Conservation (phyloP, 2,329 filamentous ascomycete genomes). For the Aspergillus ochraceus region DNA sequence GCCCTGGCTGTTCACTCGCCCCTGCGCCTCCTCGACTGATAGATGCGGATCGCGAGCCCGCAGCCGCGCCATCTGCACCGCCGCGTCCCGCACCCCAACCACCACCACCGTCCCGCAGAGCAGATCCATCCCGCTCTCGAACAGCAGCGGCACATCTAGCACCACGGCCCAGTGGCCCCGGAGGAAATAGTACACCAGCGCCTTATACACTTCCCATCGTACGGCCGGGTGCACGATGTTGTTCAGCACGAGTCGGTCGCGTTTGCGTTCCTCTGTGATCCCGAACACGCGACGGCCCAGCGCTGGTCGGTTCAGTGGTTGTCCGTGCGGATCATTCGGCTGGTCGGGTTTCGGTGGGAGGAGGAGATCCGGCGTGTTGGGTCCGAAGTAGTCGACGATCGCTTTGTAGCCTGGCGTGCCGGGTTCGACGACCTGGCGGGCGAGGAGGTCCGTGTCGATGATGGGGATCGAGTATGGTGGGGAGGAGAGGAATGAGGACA, state of each 20-base stretch:
- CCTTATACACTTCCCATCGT: constrained; percentile 74
- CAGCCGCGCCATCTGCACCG: constrained; percentile 78
- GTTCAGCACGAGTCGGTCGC: constrained; percentile 77
- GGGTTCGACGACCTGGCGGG: constrained; percentile 90
- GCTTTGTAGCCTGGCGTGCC: constrained; percentile 80
- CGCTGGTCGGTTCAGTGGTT: constrained; percentile 75
- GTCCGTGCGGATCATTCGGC: constrained; percentile 35
- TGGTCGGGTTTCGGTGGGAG: constrained; percentile 53
- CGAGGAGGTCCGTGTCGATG: constrained; percentile 90
- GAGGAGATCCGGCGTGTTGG: constrained; percentile 83
- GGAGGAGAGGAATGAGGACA: constrained; percentile 76
- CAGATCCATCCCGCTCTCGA: constrained; percentile 82
- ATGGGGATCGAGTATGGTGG: constrained; percentile 84
- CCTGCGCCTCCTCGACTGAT: constrained; percentile 80
- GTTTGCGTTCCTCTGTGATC: constrained; percentile 65
- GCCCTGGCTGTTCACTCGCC: constrained; percentile 81
- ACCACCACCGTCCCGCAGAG: constrained; percentile 85
- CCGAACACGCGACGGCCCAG: constrained; percentile 88
- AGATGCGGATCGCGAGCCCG: constrained; percentile 75
- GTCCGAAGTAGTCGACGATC: constrained; percentile 78
- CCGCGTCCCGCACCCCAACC: constrained; percentile 77
- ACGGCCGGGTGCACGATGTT: constrained; percentile 92
- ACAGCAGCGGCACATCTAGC: constrained; percentile 86
- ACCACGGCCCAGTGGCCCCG: constrained; percentile 83
- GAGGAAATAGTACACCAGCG: constrained; percentile 71